Evolutionary conservation across 2,329 filamentous ascomycete genomes (phyloP), one percentile per base, ranked within the genome.

Genomic region (Capronia epimyces): DNA sequence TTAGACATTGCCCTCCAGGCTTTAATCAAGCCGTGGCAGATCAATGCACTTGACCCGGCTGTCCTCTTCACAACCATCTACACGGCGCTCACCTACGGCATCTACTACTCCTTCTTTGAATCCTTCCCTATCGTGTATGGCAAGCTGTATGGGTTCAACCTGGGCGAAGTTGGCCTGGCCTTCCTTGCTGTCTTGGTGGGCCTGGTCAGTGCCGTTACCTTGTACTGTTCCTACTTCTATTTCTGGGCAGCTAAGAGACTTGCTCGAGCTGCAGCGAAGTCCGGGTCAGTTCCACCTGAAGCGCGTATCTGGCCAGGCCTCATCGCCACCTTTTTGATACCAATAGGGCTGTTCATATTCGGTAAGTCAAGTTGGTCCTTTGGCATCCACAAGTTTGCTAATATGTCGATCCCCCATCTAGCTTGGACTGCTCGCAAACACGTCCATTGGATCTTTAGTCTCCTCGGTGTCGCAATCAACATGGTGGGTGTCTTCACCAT

Each of bases 81-180:
- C 66, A 79, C 75, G 2, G 75, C 75, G 43, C 74, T 84, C 57
- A 74, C 79, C 56, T 84, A 69, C 49, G 66, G 57, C 12, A 65
- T 69, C 2, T 67, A 66, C 45, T 77, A 76, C 56, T 68, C 69
- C 9, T 84, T 76, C 66, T 84, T 85, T 61, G 81, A 84, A 60
- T 76, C 77, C 15, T 84, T 85, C 65, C 80, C 81, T 2, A 67
- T 82, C 9, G 79, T 84, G 44, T 86, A 81, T 63, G 73, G 73
- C 2, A 71, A 71, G 27, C 37, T 49, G n/a, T 85, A 86, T 65
- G 65, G 69, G 62, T 82, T 86, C 74, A 75, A 71, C 48, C 65
- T 77, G 1, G 79, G 80, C 16, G 64, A 79, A 54, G 68, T 77
- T 55, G 80, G 81, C 20, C 73, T 84, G 6, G 75, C 81, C 31